phyloP scores from a whole-genome alignment of 2,329 filamentous ascomycete genomes.

The Teratosphaeria viscida region DNA sequence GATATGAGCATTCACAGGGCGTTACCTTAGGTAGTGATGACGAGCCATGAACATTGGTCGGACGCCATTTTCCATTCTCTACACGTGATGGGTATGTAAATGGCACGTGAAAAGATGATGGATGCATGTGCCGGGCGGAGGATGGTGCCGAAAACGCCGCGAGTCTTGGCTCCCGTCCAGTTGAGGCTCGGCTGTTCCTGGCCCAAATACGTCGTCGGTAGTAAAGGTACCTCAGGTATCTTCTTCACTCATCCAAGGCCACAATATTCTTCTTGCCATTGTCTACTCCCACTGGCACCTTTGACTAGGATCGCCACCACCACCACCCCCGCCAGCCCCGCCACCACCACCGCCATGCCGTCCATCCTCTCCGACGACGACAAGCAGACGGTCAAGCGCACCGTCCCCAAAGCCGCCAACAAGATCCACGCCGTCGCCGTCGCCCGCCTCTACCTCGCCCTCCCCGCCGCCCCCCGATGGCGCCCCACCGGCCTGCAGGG shows the following conservation, averaged over 20 bases:
- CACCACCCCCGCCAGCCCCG: neutral
- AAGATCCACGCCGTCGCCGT: constrained; percentile 96
- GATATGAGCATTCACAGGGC: neutral
- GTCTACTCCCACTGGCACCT: constrained; percentile 6
- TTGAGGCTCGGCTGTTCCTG: neutral
- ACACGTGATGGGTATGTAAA: neutral
- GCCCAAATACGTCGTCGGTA: neutral
- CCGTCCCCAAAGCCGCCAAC: constrained; percentile 86
- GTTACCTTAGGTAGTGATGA: neutral
- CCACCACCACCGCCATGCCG: constrained; percentile 12
- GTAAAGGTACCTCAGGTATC: neutral
- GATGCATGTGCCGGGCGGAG: neutral
- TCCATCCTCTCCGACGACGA: constrained; percentile 76
- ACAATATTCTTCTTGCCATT: neutral
- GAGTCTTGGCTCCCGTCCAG: neutral
- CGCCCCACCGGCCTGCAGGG: constrained; percentile 89
- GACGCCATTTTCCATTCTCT: neutral
- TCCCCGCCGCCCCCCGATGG: constrained; percentile 80
- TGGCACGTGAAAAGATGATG: neutral
- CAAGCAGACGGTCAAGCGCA: constrained; percentile 91
- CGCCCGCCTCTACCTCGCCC: constrained; percentile 83
- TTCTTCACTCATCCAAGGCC: neutral
- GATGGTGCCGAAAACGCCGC: neutral
- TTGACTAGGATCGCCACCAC: constrained; percentile 8
- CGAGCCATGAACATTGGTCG: neutral